phyloP scores from a whole-genome alignment of 148 eudicot genomes.

The Cornus kousa region DNA sequence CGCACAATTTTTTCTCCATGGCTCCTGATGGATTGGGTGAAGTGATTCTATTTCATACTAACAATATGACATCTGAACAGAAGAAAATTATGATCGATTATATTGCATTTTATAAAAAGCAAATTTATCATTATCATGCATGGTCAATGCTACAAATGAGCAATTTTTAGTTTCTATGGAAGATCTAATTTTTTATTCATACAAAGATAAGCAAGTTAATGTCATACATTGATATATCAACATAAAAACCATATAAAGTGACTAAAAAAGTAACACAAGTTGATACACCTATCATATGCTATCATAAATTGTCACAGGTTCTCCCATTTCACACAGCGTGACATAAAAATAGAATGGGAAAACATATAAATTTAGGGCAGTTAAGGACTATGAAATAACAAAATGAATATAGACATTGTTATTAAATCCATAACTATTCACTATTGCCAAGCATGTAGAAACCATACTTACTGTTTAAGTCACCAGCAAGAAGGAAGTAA shows the following conservation, averaged over 20 bases:
- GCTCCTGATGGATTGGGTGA: background rate
- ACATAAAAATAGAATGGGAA: too few species aligned
- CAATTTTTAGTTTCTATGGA: too few species aligned
- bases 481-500: constrained; percentile 91
- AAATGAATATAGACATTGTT: background rate
- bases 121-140: too few species aligned
- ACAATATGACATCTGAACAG: background rate
- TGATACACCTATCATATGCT: too few species aligned
- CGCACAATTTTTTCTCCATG: background rate
- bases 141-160: too few species aligned
- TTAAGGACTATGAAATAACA: background rate
- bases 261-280: too few species aligned
- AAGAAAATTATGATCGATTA: background rate
- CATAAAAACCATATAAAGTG: background rate
- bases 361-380: too few species aligned
- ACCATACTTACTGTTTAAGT: constrained; percentile 65
- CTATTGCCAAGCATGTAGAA: background rate
- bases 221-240: background rate
- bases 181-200: too few species aligned
- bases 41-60: background rate
- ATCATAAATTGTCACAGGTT: too few species aligned
- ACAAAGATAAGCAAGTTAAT: background rate
- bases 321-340: too few species aligned
- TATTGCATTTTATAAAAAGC: background rate
- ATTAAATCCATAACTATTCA: background rate